Base-by-base conservation (phyloP, 2,329 filamentous ascomycete genomes). In the Emydomyces testavorans region DNA sequence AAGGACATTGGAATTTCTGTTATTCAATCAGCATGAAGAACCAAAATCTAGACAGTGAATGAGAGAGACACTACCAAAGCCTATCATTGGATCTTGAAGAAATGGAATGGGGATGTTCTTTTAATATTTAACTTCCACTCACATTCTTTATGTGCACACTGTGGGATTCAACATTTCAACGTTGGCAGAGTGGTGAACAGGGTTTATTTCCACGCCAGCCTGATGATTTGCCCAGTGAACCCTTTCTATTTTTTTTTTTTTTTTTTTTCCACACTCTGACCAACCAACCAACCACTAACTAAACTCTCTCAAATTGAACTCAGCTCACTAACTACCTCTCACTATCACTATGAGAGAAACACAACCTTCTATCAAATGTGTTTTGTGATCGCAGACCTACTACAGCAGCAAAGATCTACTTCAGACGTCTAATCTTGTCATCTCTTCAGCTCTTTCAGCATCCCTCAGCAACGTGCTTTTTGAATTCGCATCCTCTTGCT, bases 161-260 rank as follows among this genome's bases (percentile, higher is more conserved):
- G n/a, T n/a, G n/a, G n/a, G n/a, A n/a, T n/a, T n/a, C n/a, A 29
- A 29, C 6, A 29, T 29, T 29, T 11, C 6, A 3, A 20, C 16
- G 16, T 6, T 10, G 29, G 18, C 29, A 15, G 20, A 18, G n/a
- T 21, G 3, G 24, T 31, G 34, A 35, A 6, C 24, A 18, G 16
- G 8, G 20, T 6, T 18, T 40, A 43, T 5, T 44, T 16, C 47
- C 47, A 49, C 47, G 47, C 41, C 13, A 3, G 4, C 3, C 23
- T 23, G 23, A 11, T 45, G 47, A 49, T 49, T 49, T 16, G 47
- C n/a, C 32, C 34, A 40, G 32, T n/a, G 16, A 18, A 31, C 32
- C 47, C 24, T 39, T 45, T 49, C 45, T 46, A 37, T 41, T 20
- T 29, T 42, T 32, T n/a, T n/a, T n/a, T n/a, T n/a, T n/a, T n/a